Evolutionary conservation across 257 asterid species (phyloP).

Genomic region (Solanum boliviense): DNA sequence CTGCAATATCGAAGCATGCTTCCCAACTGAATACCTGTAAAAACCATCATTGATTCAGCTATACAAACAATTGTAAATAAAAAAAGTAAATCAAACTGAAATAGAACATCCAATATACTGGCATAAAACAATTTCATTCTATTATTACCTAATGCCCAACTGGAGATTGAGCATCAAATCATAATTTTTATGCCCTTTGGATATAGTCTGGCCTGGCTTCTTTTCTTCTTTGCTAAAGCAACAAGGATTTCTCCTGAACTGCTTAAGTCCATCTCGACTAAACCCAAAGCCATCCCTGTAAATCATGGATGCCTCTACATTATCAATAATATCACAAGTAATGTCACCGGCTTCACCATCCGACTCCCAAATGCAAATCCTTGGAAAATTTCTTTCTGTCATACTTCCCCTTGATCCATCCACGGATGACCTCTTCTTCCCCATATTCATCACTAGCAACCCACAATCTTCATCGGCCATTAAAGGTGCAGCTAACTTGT

Average conservation of each 20-base stretch:
- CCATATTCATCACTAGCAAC: conserved; percentile 20
- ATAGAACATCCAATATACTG: neutral
- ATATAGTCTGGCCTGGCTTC: conserved; percentile 81
- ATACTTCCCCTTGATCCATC: conserved; percentile 32
- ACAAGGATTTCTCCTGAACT: conserved; percentile 66
- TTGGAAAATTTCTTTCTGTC: conserved; percentile 56
- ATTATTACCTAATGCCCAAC: conserved; percentile 74
- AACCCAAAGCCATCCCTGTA: conserved; percentile 46
- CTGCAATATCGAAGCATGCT: conserved; percentile 32
- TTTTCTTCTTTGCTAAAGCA: conserved; percentile 56
- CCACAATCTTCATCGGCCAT: conserved; percentile 35
- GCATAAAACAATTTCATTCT: neutral
- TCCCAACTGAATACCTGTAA: conserved; percentile 51
- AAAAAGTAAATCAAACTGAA: neutral
- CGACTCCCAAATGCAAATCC: conserved; percentile 94
- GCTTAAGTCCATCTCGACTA: conserved; percentile 46
- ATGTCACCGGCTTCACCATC: conserved; percentile 97
- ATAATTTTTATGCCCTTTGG: conserved; percentile 91
- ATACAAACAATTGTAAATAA: neutral
- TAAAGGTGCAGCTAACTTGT: conserved; percentile 31
- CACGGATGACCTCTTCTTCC: conserved; percentile 58
- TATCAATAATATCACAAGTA: conserved; percentile 88
- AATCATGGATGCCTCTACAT: conserved; percentile 67
- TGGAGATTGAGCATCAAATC: conserved; percentile 97
- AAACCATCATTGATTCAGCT: neutral